phyloP scores from a whole-genome alignment of 257 asterid species.

The Avicennia marina region DNA sequence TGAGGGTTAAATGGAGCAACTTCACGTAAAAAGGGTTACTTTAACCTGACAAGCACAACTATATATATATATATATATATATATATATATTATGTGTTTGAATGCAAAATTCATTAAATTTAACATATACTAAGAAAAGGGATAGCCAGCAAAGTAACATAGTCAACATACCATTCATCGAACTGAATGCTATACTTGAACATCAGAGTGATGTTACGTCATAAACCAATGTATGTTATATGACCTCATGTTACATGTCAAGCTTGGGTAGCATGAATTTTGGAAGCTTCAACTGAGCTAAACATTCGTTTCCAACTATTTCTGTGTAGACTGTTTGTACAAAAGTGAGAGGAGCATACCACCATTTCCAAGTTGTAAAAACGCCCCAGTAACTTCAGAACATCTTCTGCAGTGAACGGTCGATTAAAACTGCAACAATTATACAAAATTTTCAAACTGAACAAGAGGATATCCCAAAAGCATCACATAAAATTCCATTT shows the following conservation, averaged over 20 bases:
- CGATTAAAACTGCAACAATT: constrained; percentile 62
- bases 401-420: constrained; percentile 68
- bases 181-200: neutral
- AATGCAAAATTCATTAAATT: too few relatives aligned
- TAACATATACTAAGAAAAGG: too few relatives aligned
- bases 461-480: neutral
- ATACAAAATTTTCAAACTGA: neutral
- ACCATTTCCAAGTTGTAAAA: constrained; percentile 94
- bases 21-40: too few relatives aligned
- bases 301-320: neutral
- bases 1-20: too few relatives aligned
- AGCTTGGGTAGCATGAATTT: neutral
- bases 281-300: neutral
- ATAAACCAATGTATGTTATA: neutral
- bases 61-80: neutral
- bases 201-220: neutral
- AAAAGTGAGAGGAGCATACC: constrained; percentile 37
- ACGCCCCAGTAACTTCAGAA: constrained; percentile 80
- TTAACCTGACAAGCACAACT: neutral
- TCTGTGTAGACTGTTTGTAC: neutral
- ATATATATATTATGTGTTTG: too few relatives aligned
- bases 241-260: neutral
- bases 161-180: neutral
- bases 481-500: constrained; percentile 1
- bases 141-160: too few relatives aligned